Conservation (phyloP, 2,329 filamentous ascomycete genomes). For the Fusarium nygamai region DNA sequence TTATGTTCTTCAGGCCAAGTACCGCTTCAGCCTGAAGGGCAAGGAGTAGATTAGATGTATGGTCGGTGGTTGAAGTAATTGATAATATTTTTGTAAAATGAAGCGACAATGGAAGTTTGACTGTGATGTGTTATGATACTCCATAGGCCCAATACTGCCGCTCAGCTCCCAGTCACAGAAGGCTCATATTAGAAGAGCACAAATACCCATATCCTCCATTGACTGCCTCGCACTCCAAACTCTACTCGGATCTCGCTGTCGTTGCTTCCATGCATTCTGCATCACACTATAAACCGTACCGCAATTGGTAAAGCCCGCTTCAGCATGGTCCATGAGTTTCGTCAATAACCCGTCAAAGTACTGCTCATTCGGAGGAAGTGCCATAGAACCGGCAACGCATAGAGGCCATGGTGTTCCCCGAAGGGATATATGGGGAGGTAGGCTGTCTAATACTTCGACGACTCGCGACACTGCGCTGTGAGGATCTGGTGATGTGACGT, state of each 20-base stretch:
- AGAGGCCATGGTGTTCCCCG: constrained; percentile 30
- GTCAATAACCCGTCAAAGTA: constrained; percentile 27
- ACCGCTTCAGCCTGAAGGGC: constrained; percentile 64
- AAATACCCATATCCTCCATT: constrained; percentile 32
- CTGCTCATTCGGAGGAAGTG: constrained; percentile 9
- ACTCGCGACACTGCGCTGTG: background rate
- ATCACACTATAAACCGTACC: constrained; percentile 26
- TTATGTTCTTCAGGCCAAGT: constrained; percentile 70
- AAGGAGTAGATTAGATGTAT: background rate
- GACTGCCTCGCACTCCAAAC: constrained; percentile 29
- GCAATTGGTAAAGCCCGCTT: constrained; percentile 29
- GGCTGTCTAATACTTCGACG: constrained; percentile 6
- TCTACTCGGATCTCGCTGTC: background rate
- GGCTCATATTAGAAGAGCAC: constrained; percentile 29
- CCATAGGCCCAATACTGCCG: too few relatives aligned
- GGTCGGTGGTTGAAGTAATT: background rate
- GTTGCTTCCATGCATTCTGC: constrained; percentile 23
- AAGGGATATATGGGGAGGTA: constrained; percentile 19
- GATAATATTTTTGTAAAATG: background rate
- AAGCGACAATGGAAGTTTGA: background rate
- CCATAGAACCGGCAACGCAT: constrained; percentile 27
- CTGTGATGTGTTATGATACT: background rate
- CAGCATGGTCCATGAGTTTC: constrained; percentile 1
- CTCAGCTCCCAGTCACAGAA: accelerated
- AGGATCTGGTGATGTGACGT: background rate